Evolutionary conservation across 73 alveolate species (phyloP).

Genomic region (Paramecium caudatum): DNA sequence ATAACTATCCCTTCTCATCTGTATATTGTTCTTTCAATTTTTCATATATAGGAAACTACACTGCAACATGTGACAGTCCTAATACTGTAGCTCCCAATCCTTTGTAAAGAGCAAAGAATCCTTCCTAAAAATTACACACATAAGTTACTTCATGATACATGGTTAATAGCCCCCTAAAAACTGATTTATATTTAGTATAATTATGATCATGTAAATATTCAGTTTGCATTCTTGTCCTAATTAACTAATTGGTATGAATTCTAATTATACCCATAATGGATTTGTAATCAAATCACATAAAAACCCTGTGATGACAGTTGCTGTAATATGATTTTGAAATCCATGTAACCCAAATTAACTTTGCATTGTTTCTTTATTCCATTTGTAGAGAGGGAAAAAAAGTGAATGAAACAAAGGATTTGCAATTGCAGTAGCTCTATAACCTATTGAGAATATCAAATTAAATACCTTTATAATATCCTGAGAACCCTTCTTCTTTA

Average conservation of each 20-base stretch:
- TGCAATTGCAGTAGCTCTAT: conserved; percentile 69
- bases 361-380: conserved; percentile 43
- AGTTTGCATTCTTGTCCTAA: conserved; percentile 69
- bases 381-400: conserved; percentile 68
- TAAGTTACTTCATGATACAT: conserved; percentile 62
- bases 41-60: conserved; percentile 75
- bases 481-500: conserved; percentile 71
- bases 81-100: conserved; percentile 72
- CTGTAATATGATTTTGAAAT: conserved; percentile 56
- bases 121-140: conserved; percentile 50
- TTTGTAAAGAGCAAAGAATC: conserved; percentile 67
- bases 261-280: conserved; percentile 75
- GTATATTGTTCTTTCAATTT: conserved; percentile 37
- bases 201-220: conserved; percentile 64
- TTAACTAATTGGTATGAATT: not conserved
- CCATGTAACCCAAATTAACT: not conserved
- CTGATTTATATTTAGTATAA: conserved; percentile 24
- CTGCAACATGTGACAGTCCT: conserved; percentile 76
- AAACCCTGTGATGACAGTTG: conserved; percentile 70
- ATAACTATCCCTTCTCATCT: not conserved
- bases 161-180: not conserved
- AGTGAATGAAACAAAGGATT: conserved; percentile 73
- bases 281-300: conserved; percentile 74
- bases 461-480: conserved; percentile 69
- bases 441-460: conserved; percentile 55